Base-by-base conservation (phyloP, 257 asterid genomes). In the Coffea canephora region DNA sequence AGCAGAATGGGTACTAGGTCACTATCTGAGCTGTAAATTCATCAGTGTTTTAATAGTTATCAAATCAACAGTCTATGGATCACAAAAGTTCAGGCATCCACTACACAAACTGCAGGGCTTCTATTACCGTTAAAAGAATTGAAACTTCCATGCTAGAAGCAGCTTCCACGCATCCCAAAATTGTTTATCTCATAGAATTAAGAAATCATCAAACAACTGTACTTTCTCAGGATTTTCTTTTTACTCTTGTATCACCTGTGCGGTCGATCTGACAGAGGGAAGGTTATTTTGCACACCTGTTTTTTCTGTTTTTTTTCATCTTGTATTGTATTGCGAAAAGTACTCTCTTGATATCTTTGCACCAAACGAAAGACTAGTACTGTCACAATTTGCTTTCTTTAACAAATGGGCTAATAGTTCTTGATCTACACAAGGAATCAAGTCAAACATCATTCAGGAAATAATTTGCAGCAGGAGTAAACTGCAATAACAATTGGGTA, bases 1-100 rank as follows among this genome's bases (percentile, higher is more conserved):
- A 59, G 41, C 4, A 46, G 15, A 39, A 75, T 39, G 70, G 78
- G 64, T 45, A 41, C 39, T 11, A 23, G 54, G 78, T 75, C 78
- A 75, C 71, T 19, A 39, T 75, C 70, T 75, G 39, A 11, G 15
- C 18, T 57, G 78, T 55, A 2, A 49, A 57, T 45, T 36, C n/a
- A 11, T 54, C 65, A 36, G 69, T 11, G 2, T 54, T 6, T 39
- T 54, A 23, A 31, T 18, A 5, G 46, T 3, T 5, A 59, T 19
- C 65, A 59, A 10, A 19, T 5, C 25, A 31, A 27, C 21, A 18
- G 36, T 18, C 50, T 9, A 54, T 74, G n/a, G 49, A 74, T 9
- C 52, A 6, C 2, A 23, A 55, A 57, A 43, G 10, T 19, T 19
- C 39, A 34, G 69, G 69, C 19, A 34, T 23, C 11, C 23, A 34